These are phyloP conservation scores for Heterococcus sp. DNA, from an alignment of 108 stramenopile genomes.

Conservation along the genomic window DNA sequence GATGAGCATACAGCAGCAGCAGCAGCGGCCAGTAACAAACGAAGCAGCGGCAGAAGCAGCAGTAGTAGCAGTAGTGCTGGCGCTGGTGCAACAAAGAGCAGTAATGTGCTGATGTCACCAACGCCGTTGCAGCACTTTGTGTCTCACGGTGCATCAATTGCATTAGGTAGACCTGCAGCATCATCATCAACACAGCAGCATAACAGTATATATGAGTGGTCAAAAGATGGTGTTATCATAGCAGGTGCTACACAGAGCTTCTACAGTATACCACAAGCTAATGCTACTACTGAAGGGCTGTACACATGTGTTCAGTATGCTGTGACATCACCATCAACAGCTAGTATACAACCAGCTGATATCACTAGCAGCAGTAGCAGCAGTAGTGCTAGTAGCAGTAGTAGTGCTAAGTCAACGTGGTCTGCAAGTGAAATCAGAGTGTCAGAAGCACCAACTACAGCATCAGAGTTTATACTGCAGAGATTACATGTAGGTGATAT, in stretches of 20 bases:
- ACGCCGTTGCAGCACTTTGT: not conserved
- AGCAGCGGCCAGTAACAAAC: too few relatives aligned
- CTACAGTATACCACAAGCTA: not conserved
- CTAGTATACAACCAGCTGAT: too few relatives aligned
- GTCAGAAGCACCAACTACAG: not conserved
- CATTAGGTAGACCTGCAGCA: not conserved
- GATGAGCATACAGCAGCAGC: too few relatives aligned
- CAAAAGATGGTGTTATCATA: not conserved
- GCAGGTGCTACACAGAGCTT: not conserved
- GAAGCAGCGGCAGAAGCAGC: too few relatives aligned
- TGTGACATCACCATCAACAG: too few relatives aligned
- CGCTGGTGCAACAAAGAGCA: too few relatives aligned
- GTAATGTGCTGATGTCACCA: not conserved
- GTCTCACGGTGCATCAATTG: not conserved
- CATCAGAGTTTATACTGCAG: not conserved
- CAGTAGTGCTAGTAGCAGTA: too few relatives aligned
- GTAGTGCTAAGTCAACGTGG: too few relatives aligned
- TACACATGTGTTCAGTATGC: not conserved
- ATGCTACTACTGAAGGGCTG: not conserved
- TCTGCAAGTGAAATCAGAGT: too few relatives aligned
- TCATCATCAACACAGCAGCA: too few relatives aligned
- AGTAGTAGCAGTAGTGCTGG: too few relatives aligned
- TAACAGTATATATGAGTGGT: not conserved
- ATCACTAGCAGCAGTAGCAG: too few relatives aligned
- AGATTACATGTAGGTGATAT: not conserved